These are phyloP conservation scores for Beta corolliflora DNA, from an alignment of 179 eudicot species.

Conservation along the genomic window DNA sequence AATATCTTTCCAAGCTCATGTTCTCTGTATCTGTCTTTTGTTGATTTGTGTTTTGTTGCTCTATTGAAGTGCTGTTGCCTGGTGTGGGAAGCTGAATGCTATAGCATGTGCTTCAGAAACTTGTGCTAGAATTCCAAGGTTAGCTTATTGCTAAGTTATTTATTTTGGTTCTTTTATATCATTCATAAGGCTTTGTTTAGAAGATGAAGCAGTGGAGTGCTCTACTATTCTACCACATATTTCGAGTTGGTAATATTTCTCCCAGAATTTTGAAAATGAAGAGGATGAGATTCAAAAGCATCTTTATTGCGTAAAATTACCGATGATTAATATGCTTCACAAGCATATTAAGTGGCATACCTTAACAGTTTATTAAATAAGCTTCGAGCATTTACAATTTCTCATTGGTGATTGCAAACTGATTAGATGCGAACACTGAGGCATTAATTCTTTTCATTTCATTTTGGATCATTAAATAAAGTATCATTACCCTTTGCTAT, in stretches of 20 bases:
- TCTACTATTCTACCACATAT: neutral
- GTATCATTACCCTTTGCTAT: neutral
- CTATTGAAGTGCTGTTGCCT: slow-evolving; percentile 81
- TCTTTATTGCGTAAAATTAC: neutral
- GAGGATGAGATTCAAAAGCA: neutral
- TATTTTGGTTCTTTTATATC: neutral
- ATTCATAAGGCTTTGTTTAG: neutral
- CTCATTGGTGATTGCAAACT: neutral
- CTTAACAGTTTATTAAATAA: neutral
- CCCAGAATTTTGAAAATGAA: too few species aligned
- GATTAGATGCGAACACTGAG: neutral
- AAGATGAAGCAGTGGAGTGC: neutral
- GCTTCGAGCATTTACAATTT: neutral
- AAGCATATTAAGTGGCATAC: neutral
- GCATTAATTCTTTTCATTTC: neutral
- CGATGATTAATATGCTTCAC: neutral
- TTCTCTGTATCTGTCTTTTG: neutral
- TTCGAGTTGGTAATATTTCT: neutral
- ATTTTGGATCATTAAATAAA: neutral
- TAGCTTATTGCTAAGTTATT: slow-evolving; percentile 19
- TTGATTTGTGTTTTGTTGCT: slow-evolving; percentile 1
- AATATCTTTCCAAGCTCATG: neutral
- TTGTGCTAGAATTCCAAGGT: slow-evolving; percentile 99
- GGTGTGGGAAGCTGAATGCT: slow-evolving; percentile 98
- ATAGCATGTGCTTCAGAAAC: slow-evolving; percentile 98